Base-by-base conservation (phyloP, 2,329 filamentous ascomycete species). In the Calonectria crousiana region DNA sequence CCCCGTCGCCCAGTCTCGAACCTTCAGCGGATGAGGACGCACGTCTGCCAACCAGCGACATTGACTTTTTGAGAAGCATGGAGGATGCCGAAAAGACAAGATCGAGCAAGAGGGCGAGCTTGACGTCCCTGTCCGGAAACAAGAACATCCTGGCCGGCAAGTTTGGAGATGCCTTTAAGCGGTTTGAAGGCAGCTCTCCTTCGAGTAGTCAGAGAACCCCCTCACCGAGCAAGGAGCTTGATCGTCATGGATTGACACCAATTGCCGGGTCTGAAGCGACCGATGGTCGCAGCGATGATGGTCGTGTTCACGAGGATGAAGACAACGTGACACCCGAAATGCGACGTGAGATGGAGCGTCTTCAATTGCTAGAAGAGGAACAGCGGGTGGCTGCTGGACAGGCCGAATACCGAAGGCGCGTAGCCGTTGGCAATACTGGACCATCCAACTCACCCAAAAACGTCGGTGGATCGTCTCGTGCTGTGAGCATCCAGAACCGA, bases 151-250 rank as follows among this genome's bases (percentile, higher is more conserved):
- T 98, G n/a, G 93, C 93, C 6, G 95, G 95, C 30, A 95, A 94
- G 78, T 98, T 98, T 83, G 95, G 96, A 0, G 96, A 98, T 80
- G 96, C 96, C 4, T 98, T 98, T 86, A 95, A 96, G 81, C 91
- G 94, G 8, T 98, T 98, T 78, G 97, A 99, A 83, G 89, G 87
- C 30, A 90, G 88, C 73, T 84, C 74, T 81, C 80, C 76, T 78
- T 14, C 80, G 79, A 20, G 82, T 78, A 67, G 65, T n/a, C 81
- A 78, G 9, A 85, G 88, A 44, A 87, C 87, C 18, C 86, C 88
- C 1, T 90, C 89, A 6, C 89, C 88, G 5, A 84, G 87, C 32
- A 89, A 88, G 78, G 87, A 88, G 68, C 79, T 84, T 34, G 89
- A 85, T 77, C 88, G 82, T 74, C 88, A 84, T 84, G 89, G 84